phyloP scores from a whole-genome alignment of 73 alveolate genomes.

The Paramecium primaurelia region DNA sequence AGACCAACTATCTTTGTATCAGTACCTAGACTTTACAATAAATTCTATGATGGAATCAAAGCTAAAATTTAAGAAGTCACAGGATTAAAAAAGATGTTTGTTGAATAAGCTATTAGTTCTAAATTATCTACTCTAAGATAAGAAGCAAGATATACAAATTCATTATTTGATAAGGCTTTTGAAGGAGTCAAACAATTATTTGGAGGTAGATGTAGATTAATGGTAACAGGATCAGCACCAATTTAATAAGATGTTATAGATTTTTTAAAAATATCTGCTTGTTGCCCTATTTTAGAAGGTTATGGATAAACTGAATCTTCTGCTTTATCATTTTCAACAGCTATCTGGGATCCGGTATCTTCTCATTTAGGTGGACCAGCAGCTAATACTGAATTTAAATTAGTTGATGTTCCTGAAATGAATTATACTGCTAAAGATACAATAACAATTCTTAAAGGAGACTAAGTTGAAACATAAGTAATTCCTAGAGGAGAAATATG shows the following conservation, averaged over 20 bases:
- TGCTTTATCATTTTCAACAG: conserved; percentile 71
- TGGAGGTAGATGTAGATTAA: conserved; percentile 87
- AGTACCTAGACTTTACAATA: conserved; percentile 59
- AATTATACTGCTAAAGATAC: conserved; percentile 79
- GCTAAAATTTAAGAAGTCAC: conserved; percentile 65
- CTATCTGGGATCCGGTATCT: conserved; percentile 65
- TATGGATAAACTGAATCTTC: conserved; percentile 95
- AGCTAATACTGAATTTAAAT: conserved; percentile 77
- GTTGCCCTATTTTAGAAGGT: conserved; percentile 82
- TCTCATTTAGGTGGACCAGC: conserved; percentile 94
- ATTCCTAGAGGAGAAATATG: conserved; percentile 96
- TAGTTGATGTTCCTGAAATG: conserved; percentile 95
- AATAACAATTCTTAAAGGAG: not conserved
- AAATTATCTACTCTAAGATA: not conserved
- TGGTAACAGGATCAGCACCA: conserved; percentile 95
- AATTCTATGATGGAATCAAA: conserved; percentile 80
- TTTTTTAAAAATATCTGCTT: conserved; percentile 72
- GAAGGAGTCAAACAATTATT: conserved; percentile 65
- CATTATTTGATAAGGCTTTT: conserved; percentile 18
- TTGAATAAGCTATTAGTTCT: conserved; percentile 71
- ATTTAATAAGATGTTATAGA: conserved; percentile 79
- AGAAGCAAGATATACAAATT: not conserved
- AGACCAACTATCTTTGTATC: conserved; percentile 61
- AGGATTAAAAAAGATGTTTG: conserved; percentile 72
- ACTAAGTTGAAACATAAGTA: conserved; percentile 51